These are phyloP conservation scores for Stenogyne calaminthoides DNA, from an alignment of 305 asterid species.

Conservation along the genomic window DNA sequence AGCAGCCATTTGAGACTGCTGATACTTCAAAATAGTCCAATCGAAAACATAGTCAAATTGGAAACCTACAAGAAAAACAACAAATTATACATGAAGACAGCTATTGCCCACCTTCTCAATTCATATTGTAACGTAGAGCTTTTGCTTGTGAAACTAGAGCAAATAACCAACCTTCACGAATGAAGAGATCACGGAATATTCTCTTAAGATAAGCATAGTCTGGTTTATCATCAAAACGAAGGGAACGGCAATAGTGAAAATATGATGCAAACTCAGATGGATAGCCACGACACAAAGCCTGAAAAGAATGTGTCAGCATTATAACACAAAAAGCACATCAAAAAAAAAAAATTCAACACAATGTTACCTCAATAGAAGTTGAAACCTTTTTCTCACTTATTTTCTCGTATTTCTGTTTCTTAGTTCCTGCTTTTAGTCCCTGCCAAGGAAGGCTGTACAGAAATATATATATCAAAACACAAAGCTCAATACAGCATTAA, in stretches of 20 bases:
- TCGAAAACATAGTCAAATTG: constrained; percentile 96
- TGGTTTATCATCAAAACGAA: constrained; percentile 92
- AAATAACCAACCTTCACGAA: constrained; percentile 77
- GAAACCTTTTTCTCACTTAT: constrained; percentile 95
- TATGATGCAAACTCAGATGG: constrained; percentile 96
- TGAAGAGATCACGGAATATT: constrained; percentile 93
- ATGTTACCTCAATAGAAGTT: constrained; percentile 86
- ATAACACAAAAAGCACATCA: constrained; percentile 19
- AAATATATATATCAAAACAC: constrained; percentile 33
- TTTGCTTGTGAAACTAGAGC: constrained; percentile 5
- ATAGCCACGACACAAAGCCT: constrained; percentile 88
- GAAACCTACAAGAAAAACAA: constrained; percentile 59
- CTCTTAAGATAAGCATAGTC: constrained; percentile 97
- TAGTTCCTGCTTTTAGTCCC: constrained; percentile 95
- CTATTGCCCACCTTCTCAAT: neutral
- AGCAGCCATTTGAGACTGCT: constrained; percentile 91
- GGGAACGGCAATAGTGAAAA: constrained; percentile 95
- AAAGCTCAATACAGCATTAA: constrained; percentile 25
- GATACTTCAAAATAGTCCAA: constrained; percentile 97
- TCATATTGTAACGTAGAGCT: neutral
- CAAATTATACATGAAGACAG: neutral
- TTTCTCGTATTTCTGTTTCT: constrained; percentile 91
- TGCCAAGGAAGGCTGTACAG: constrained; percentile 95
- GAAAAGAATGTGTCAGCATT: constrained; percentile 30
- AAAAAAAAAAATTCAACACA: constrained; percentile 5